These are phyloP conservation scores for Fusarium sp. DNA, from an alignment of 2,329 filamentous ascomycete species.

Conservation along the genomic window DNA sequence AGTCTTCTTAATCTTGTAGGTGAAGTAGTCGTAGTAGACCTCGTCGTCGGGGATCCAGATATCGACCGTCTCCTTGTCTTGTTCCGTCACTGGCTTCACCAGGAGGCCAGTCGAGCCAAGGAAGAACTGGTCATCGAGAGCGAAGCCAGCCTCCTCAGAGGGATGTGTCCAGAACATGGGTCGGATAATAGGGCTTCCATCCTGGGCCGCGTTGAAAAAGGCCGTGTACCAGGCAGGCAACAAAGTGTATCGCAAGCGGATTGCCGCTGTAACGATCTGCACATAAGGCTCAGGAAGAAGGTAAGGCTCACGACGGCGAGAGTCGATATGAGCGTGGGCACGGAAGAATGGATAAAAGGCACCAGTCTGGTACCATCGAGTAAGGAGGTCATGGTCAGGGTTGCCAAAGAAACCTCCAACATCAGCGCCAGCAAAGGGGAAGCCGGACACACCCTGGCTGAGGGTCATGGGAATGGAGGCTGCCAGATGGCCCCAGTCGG, in stretches of 20 bases:
- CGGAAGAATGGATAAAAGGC: constrained; percentile 99
- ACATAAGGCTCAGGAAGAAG: constrained; percentile 86
- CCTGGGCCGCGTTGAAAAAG: constrained; percentile 87
- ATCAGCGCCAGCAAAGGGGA: constrained; percentile 93
- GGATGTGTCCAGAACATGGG: constrained; percentile 96
- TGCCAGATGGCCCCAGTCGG: constrained; percentile 90
- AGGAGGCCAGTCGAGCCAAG: constrained; percentile 88
- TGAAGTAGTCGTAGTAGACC: constrained; percentile 96
- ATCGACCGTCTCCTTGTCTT: constrained; percentile 78
- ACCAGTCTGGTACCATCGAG: constrained; percentile 96
- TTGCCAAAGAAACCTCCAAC: constrained; percentile 99
- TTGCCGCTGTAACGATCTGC: constrained; percentile 85
- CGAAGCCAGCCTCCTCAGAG: constrained; percentile 85
- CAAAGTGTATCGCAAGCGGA: constrained; percentile 89
- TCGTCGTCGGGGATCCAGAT: constrained; percentile 92
- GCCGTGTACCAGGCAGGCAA: constrained; percentile 97
- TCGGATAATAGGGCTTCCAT: constrained; percentile 87
- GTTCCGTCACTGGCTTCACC: constrained; percentile 88
- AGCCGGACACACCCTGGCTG: constrained; percentile 91
- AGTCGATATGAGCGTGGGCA: constrained; percentile 95
- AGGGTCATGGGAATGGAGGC: constrained; percentile 93
- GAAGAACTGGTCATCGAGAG: constrained; percentile 93
- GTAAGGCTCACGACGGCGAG: constrained; percentile 93
- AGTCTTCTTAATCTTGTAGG: constrained; percentile 78
- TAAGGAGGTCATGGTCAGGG: constrained; percentile 89